Evolutionary conservation across 2,329 filamentous ascomycete genomes (phyloP).

Genomic region (Pezicula radicicola): DNA sequence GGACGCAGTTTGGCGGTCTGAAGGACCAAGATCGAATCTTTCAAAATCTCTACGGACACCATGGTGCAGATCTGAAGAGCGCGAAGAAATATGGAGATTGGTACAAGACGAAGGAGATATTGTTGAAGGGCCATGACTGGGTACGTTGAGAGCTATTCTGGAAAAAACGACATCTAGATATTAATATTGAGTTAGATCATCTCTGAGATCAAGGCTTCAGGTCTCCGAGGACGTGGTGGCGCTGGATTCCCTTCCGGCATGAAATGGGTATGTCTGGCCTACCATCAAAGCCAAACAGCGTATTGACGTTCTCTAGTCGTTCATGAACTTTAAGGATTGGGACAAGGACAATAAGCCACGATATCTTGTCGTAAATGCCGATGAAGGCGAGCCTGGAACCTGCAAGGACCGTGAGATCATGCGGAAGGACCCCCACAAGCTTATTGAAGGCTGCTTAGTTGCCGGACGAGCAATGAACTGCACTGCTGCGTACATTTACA

Average conservation of each 20-base stretch:
- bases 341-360: conserved; percentile 95
- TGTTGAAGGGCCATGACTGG: conserved; percentile 97
- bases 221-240: conserved; percentile 91
- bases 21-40: conserved; percentile 98
- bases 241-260: conserved; percentile 96
- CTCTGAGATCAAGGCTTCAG: conserved; percentile 93
- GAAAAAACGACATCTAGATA: conserved; percentile 2
- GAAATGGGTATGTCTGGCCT: conserved; percentile 79
- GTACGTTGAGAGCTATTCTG: conserved; percentile 33
- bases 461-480: conserved; percentile 98
- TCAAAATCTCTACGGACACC: conserved; percentile 95
- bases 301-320: conserved; percentile 60
- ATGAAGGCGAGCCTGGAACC: conserved; percentile 97
- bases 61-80: conserved; percentile 85
- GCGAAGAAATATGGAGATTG: conserved; percentile 98
- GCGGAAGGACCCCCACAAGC: conserved; percentile 99
- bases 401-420: conserved; percentile 99
- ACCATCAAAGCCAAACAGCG: neutral
- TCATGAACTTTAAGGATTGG: conserved; percentile 99
- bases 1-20: conserved; percentile 76
- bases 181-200: conserved; percentile 64
- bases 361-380: conserved; percentile 96
- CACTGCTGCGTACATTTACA: conserved; percentile 98
- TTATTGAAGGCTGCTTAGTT: conserved; percentile 94
- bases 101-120: conserved; percentile 99